phyloP scores from a whole-genome alignment of 495 filamentous ascomycete species.

The Bacidia rubella region DNA sequence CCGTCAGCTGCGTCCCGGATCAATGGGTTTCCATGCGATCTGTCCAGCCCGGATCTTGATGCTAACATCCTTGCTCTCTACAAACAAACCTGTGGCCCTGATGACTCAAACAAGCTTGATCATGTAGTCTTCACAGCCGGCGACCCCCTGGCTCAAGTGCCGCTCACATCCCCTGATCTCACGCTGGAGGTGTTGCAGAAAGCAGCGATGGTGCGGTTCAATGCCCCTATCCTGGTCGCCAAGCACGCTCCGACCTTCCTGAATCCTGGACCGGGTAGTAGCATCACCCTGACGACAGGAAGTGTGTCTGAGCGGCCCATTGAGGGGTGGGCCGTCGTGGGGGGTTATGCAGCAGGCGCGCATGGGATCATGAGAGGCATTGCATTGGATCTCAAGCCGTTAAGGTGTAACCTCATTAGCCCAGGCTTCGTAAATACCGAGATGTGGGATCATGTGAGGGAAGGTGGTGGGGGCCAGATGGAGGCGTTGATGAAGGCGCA shows the following conservation, averaged over 20 bases:
- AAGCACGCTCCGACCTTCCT: constrained; percentile 39
- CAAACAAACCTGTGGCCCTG: constrained; percentile 6
- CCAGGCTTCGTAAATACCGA: constrained; percentile 45
- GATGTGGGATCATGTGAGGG: constrained; percentile 25
- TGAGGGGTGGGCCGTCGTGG: constrained; percentile 32
- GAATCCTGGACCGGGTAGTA: constrained; percentile 22
- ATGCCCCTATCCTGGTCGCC: constrained; percentile 36
- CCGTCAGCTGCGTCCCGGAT: constrained; percentile 25
- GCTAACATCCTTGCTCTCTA: constrained; percentile 25
- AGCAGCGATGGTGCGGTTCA: constrained; percentile 34
- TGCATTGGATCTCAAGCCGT: constrained; percentile 44
- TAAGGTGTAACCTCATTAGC: constrained; percentile 46
- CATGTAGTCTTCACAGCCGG: constrained; percentile 53
- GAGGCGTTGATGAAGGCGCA: constrained; percentile 16
- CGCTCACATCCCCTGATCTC: constrained; percentile 27
- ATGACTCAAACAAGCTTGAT: constrained; percentile 25
- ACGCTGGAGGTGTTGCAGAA: constrained; percentile 26
- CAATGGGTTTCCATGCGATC: constrained; percentile 35
- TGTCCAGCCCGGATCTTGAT: constrained; percentile 31
- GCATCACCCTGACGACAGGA: constrained; percentile 43
- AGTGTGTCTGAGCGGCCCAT: constrained; percentile 30
- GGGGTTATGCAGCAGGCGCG: constrained; percentile 24
- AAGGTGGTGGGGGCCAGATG: constrained; percentile 13
- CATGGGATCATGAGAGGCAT: constrained; percentile 35
- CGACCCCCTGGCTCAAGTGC: constrained; percentile 25